Conservation (phyloP, 2,329 filamentous ascomycete species). For the Zasmidium angulare region DNA sequence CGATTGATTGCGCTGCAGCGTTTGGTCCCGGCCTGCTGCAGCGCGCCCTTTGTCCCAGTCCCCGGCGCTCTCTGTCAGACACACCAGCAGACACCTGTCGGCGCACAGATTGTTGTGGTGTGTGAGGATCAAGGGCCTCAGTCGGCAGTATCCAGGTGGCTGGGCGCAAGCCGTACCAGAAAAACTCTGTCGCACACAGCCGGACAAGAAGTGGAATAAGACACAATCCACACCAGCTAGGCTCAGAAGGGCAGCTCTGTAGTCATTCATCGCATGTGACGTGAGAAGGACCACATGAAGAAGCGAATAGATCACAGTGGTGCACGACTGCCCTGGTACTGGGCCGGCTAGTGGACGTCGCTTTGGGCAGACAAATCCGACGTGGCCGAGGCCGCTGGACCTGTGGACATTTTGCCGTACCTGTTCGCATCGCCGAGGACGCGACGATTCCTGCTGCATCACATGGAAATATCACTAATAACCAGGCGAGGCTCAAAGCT, state of each 20-base stretch:
- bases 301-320: no score
- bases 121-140: no score
- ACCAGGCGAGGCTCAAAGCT: no score
- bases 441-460: no score
- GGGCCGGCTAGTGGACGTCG: background rate
- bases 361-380: background rate
- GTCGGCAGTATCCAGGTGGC: background rate
- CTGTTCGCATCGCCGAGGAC: background rate
- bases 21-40: background rate
- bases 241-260: background rate
- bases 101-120: background rate
- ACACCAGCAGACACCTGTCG: background rate
- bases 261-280: background rate
- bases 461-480: no score
- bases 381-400: background rate
- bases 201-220: background rate
- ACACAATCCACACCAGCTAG: background rate
- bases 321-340: background rate
- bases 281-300: no score
- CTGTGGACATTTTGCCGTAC: background rate
- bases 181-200: background rate
- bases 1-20: background rate
- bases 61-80: background rate
- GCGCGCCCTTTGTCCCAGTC: background rate
- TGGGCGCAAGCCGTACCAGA: background rate